phyloP scores from a whole-genome alignment of 768 basidiomycete species.

The Lentinula detonsa region DNA sequence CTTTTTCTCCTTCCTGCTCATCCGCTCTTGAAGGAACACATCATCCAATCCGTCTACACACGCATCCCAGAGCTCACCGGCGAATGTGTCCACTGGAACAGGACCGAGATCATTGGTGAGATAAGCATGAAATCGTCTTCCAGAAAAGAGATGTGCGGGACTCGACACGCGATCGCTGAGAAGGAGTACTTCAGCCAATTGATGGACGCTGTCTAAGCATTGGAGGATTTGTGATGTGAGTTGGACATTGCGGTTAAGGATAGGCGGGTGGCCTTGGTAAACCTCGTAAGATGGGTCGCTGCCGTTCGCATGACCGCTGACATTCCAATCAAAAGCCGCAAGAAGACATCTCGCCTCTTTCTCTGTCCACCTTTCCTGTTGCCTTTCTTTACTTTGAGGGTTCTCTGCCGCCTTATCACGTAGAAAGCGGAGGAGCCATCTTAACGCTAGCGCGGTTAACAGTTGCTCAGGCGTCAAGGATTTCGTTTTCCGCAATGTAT shows the following conservation, averaged over 20 bases:
- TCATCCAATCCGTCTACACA: constrained; percentile 35
- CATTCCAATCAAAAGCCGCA: constrained; percentile 34
- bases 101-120: constrained; percentile 28
- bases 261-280: constrained; percentile 22
- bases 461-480: constrained; percentile 14
- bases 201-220: constrained; percentile 53
- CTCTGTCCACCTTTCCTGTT: constrained; percentile 65
- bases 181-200: constrained; percentile 57
- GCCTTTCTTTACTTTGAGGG: constrained; percentile 43
- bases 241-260: constrained; percentile 60
- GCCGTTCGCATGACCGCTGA: background rate
- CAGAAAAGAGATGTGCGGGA: constrained; percentile 49
- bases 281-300: background rate
- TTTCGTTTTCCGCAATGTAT: background rate
- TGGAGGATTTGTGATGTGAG: constrained; percentile 58
- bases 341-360: constrained; percentile 58
- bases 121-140: constrained; percentile 48
- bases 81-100: constrained; percentile 16
- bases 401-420: constrained; percentile 45
- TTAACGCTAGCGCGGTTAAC: constrained; percentile 47
- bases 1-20: constrained; percentile 28
- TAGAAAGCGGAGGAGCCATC: constrained; percentile 54
- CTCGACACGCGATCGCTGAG: constrained; percentile 38
- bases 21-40: constrained; percentile 44
- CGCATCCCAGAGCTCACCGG: constrained; percentile 39